phyloP scores from a whole-genome alignment of 768 basidiomycete species.

The Jaapia argillacea region DNA sequence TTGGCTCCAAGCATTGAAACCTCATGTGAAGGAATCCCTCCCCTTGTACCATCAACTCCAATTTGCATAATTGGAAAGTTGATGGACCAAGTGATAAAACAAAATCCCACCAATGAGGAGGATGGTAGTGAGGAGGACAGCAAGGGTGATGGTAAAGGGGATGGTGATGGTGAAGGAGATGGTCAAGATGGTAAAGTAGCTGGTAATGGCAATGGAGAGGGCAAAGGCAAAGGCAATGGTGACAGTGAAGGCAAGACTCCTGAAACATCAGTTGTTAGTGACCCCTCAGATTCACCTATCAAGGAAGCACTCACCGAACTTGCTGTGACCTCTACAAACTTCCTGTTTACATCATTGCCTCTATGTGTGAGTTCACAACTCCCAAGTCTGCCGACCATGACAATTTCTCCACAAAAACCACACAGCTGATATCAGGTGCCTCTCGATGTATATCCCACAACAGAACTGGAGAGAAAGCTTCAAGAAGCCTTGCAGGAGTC shows the following conservation, averaged over 20 bases:
- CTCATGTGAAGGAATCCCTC: constrained; percentile 12
- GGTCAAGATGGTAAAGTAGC: no score
- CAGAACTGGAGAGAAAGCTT: background rate
- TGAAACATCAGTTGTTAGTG: no score
- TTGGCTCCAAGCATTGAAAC: constrained; percentile 27
- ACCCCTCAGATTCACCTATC: background rate
- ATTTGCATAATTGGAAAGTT: constrained; percentile 2
- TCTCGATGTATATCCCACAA: background rate
- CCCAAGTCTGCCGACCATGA: background rate
- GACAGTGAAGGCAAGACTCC: background rate
- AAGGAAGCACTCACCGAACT: background rate
- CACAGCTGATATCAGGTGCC: background rate
- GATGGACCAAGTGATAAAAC: background rate
- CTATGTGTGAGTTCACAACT: background rate
- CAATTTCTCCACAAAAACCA: background rate
- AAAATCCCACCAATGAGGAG: no score
- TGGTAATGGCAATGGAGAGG: no score
- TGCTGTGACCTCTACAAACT: background rate
- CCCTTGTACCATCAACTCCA: constrained; percentile 18
- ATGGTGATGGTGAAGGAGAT: no score
- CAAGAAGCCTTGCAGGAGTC: background rate
- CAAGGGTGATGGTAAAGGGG: no score
- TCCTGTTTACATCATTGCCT: background rate
- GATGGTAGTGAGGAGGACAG: no score
- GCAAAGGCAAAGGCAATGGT: no score